These are phyloP conservation scores for Tricharina praecox DNA, from an alignment of 495 filamentous ascomycete species.

Conservation along the genomic window DNA sequence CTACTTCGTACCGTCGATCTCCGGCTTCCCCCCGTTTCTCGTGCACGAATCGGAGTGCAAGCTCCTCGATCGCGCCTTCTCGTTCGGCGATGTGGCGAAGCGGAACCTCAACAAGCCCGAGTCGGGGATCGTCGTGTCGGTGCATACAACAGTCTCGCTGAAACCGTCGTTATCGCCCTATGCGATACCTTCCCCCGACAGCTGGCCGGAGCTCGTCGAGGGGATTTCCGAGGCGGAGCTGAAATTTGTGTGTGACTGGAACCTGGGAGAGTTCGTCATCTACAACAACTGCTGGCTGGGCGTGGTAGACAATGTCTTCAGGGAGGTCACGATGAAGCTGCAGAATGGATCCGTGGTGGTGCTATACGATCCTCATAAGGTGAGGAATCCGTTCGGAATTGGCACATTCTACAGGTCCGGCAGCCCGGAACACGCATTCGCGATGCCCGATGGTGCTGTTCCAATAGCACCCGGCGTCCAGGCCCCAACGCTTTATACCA, in stretches of 20 bases:
- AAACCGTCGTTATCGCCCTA: slow-evolving; percentile 19
- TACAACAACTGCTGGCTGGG: slow-evolving; percentile 30
- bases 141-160: slow-evolving; percentile 27
- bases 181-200: slow-evolving; percentile 5
- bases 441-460: no score
- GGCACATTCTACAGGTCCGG: neutral
- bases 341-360: slow-evolving; percentile 29
- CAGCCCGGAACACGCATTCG: no score
- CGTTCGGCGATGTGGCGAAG: slow-evolving; percentile 33
- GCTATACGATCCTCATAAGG: slow-evolving; percentile 24
- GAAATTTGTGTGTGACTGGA: slow-evolving; percentile 23
- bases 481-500: neutral
- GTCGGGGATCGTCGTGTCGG: slow-evolving; percentile 30
- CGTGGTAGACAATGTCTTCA: slow-evolving; percentile 18
- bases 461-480: no score
- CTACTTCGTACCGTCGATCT: slow-evolving; percentile 29
- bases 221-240: slow-evolving; percentile 24
- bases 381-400: slow-evolving; percentile 24
- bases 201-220: neutral
- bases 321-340: slow-evolving; percentile 28
- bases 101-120: slow-evolving; percentile 28
- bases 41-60: slow-evolving; percentile 31
- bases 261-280: slow-evolving; percentile 28
- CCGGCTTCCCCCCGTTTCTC: slow-evolving; percentile 23
- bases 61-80: slow-evolving; percentile 30